Evolutionary conservation across 2,329 filamentous ascomycete species (phyloP).

Genomic region (Ambrosiella xylebori): DNA sequence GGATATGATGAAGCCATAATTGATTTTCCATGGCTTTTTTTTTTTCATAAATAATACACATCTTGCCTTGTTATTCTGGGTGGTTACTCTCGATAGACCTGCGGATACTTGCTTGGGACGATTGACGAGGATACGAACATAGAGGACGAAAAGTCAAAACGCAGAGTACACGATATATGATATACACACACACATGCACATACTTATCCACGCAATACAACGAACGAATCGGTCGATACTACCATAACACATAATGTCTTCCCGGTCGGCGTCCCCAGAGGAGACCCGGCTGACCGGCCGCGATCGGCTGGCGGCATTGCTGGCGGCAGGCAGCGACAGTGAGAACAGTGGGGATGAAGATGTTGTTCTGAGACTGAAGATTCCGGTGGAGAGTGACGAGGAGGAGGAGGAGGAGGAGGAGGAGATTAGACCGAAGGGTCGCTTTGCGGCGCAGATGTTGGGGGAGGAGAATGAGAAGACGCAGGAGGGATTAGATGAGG

Average conservation of each 20-base stretch:
- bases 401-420: conserved; percentile 15
- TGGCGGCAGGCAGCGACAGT: conserved; percentile 36
- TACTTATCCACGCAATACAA: background rate
- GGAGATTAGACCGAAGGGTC: conserved; percentile 37
- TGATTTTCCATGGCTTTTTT: too few species aligned
- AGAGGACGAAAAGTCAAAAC: too few species aligned
- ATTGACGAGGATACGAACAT: too few species aligned
- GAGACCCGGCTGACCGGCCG: conserved; percentile 26
- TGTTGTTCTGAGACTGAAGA: conserved; percentile 33
- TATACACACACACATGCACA: background rate
- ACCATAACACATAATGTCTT: conserved; percentile 4
- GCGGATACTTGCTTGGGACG: too few species aligned
- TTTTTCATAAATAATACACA: too few species aligned
- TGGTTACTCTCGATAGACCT: too few species aligned
- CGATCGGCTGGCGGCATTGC: conserved; percentile 37
- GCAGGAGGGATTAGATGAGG: conserved; percentile 23
- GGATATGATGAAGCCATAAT: background rate
- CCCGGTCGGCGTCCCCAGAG: conserved; percentile 7
- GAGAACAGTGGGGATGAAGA: conserved; percentile 20
- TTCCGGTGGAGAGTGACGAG: conserved; percentile 19
- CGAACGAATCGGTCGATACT: too few species aligned
- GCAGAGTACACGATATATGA: too few species aligned
- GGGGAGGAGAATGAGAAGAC: conserved; percentile 16
- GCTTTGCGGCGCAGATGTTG: conserved; percentile 48
- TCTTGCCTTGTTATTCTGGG: too few species aligned